Evolutionary conservation across 2,329 filamentous ascomycete genomes (phyloP).

Genomic region (Emergomyces orientalis): DNA sequence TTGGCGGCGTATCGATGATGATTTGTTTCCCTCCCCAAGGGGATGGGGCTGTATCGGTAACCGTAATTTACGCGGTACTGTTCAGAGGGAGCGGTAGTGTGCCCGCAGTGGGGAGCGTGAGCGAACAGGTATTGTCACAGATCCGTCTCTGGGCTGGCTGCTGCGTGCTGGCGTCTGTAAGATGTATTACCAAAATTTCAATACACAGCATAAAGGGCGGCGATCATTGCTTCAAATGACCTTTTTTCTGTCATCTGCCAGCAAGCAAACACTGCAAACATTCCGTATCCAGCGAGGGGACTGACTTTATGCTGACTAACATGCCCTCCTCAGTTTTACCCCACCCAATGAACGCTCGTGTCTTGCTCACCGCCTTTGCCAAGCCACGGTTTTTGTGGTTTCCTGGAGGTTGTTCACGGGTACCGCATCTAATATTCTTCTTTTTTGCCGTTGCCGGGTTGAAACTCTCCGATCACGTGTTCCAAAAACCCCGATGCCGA

Average conservation of each 20-base stretch:
- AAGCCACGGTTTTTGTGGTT: no score
- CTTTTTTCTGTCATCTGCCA: slow-evolving; percentile 1
- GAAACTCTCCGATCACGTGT: neutral
- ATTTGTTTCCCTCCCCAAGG: neutral
- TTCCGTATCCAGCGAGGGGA: neutral
- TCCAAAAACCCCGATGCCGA: no score
- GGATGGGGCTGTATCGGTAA: neutral
- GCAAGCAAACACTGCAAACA: slow-evolving; percentile 2
- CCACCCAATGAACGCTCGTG: neutral
- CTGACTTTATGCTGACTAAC: neutral
- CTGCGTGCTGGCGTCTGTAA: neutral
- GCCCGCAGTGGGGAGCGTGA: neutral
- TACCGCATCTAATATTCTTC: no score
- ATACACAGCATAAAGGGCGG: neutral
- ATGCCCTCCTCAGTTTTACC: no score
- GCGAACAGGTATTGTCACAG: neutral
- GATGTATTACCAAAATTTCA: neutral
- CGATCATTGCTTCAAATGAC: slow-evolving; percentile 3
- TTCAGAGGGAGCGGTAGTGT: neutral
- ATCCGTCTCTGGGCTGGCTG: no score
- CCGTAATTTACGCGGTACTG: neutral
- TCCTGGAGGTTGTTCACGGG: neutral
- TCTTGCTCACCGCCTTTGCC: neutral
- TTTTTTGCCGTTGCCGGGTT: neutral
- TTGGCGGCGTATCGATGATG: slow-evolving; percentile 6